Percentiles rank a stretch among this genome's conserved stretches.
phyloP scores from a whole-genome alignment of 108 stramenopile genomes.

The Skeletonema grethae region DNA sequence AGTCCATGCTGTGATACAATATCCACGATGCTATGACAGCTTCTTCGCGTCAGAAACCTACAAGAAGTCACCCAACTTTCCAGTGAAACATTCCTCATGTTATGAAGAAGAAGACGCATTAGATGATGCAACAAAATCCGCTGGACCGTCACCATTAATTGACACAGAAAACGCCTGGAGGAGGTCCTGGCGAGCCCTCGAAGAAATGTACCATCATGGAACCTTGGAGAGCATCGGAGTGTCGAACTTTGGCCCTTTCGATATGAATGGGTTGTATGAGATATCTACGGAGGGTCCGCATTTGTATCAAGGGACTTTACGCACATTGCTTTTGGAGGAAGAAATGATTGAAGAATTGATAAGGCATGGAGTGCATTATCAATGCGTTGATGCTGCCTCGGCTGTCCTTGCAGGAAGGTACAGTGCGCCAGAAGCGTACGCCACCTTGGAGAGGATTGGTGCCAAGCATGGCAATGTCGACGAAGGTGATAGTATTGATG shows the following conservation, averaged over 20 bases:
- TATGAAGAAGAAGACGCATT: slow-evolving; percentile 66
- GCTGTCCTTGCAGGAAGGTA: slow-evolving; percentile 34
- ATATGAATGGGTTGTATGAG: slow-evolving; percentile 51
- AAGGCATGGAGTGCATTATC: slow-evolving; percentile 60
- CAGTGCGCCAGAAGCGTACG: slow-evolving; percentile 31
- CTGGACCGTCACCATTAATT: slow-evolving; percentile 63
- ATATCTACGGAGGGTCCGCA: slow-evolving; percentile 60
- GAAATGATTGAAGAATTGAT: slow-evolving; percentile 59
- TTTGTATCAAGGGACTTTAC: slow-evolving; percentile 67
- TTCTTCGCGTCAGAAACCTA: slow-evolving; percentile 40
- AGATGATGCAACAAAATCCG: slow-evolving; percentile 13
- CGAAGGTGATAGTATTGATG: neutral
- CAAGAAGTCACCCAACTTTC: slow-evolving; percentile 20
- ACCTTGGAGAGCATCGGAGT: slow-evolving; percentile 76
- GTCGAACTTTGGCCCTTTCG: slow-evolving; percentile 76
- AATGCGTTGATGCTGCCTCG: slow-evolving; percentile 66
- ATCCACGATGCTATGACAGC: slow-evolving; percentile 76
- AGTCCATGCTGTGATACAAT: slow-evolving; percentile 76
- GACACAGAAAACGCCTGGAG: slow-evolving; percentile 76
- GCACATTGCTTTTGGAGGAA: slow-evolving; percentile 66
- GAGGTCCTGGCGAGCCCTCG: slow-evolving; percentile 77
- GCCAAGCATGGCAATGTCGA: slow-evolving; percentile 15
- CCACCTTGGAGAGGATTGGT: slow-evolving; percentile 39
- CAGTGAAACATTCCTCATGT: slow-evolving; percentile 68
- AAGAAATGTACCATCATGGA: slow-evolving; percentile 59